These are phyloP conservation scores for Nakazawaea populi DNA, from an alignment of 805 yeast genomes.

Conservation along the genomic window DNA sequence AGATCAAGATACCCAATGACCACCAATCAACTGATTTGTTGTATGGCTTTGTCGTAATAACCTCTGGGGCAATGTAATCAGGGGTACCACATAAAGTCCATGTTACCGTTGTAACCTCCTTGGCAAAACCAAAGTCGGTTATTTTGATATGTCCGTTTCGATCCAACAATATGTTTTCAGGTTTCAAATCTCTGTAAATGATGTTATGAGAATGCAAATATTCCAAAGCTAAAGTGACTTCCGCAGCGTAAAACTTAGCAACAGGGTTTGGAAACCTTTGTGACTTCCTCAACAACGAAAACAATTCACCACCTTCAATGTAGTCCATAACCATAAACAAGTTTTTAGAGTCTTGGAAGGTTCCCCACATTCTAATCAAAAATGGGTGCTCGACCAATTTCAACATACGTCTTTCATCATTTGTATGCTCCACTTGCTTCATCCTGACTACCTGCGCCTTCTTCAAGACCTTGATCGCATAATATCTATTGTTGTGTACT, in stretches of 20 bases:
- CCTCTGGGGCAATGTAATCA: slow-evolving; percentile 61
- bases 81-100: slow-evolving; percentile 63
- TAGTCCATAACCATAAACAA: slow-evolving; percentile 61
- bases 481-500: slow-evolving; percentile 52
- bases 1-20: slow-evolving; percentile 56
- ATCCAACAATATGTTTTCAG: slow-evolving; percentile 53
- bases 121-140: slow-evolving; percentile 60
- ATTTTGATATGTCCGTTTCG: slow-evolving; percentile 56
- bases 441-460: slow-evolving; percentile 53
- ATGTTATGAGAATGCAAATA: slow-evolving; percentile 55
- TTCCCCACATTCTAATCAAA: slow-evolving; percentile 63
- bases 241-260: slow-evolving; percentile 60
- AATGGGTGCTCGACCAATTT: slow-evolving; percentile 56
- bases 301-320: slow-evolving; percentile 59
- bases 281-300: slow-evolving; percentile 48
- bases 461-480: slow-evolving; percentile 54
- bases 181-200: slow-evolving; percentile 55
- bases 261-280: slow-evolving; percentile 59
- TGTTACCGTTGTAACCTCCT: slow-evolving; percentile 53
- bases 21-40: slow-evolving; percentile 64
- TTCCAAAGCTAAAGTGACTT: slow-evolving; percentile 52
- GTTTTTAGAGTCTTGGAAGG: slow-evolving; percentile 51
- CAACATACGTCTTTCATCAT: slow-evolving; percentile 56
- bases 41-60: slow-evolving; percentile 58
- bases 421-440: slow-evolving; percentile 61